Base-by-base conservation (phyloP, 2,329 filamentous ascomycete species). In the Aspergillus proliferans region DNA sequence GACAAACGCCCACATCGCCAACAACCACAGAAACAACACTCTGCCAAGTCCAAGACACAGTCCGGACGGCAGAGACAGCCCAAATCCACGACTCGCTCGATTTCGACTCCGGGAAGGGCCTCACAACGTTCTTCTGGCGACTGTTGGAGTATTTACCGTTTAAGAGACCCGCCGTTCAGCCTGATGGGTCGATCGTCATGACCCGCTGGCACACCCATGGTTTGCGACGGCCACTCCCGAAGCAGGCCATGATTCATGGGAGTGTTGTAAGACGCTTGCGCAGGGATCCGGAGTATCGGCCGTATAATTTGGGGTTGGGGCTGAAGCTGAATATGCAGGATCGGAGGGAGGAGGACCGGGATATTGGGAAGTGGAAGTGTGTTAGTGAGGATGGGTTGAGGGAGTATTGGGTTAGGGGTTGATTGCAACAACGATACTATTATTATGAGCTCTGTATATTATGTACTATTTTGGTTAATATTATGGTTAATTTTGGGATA, bases 251-350 rank as follows among this genome's bases (percentile, higher is more conserved):
- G 26, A 47, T 58, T 18, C 56, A 58, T 9, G 45, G 43, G 15
- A 57, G 56, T 34, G 56, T 57, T 7, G 46, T 57, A 9, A 39
- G 39, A 14, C 51, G 54, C 3, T 21, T 58, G 7, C 39, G 28
- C 6, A 24, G 15, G 8, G 56, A 58, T 42, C 52, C 48, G 1
- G 40, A 46, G 3, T 58, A 58, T 43, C 42, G 51, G 10, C 56
- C 56, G 9, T 58, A 50, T 34, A 57, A 57, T n/a, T 43, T 58
- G n/a, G 56, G 56, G 7, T 41, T 57, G n/a, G 56, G 56, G 2
- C 33, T 52, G 6, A 46, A 47, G 34, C 24, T 34, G 19, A 44
- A 44, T 3, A 30, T 21, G 18, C 38, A 40, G 3, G 38, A 40
- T 12, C 10, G 44, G 15, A 47, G 26, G 22, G 44, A 43, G 3